phyloP scores from a whole-genome alignment of 805 yeast genomes.

The Lipomyces kockii region DNA sequence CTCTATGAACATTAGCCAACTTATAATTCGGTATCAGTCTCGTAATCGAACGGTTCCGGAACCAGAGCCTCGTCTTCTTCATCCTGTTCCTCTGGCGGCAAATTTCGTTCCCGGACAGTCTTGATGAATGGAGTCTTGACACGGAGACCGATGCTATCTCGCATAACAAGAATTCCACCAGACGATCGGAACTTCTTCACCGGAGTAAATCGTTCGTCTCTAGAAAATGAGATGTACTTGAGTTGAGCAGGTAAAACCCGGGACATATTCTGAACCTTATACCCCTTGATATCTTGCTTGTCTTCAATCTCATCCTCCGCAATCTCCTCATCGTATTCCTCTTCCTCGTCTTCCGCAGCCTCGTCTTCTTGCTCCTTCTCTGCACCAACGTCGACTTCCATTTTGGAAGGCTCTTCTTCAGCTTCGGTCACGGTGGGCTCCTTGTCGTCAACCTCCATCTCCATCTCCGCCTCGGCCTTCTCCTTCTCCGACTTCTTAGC shows the following conservation, averaged over 20 bases:
- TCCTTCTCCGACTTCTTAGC: conserved; percentile 69
- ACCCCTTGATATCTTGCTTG: conserved; percentile 67
- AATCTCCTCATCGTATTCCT: conserved; percentile 37
- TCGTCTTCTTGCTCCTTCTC: conserved; percentile 41
- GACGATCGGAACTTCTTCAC: conserved; percentile 59
- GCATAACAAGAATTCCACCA: conserved; percentile 72
- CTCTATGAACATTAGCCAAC: not conserved
- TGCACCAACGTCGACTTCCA: conserved; percentile 37
- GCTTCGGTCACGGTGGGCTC: conserved; percentile 30
- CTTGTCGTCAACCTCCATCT: conserved; percentile 50
- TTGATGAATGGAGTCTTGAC: conserved; percentile 56
- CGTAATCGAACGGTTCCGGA: conserved; percentile 50
- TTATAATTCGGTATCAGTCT: conserved; percentile 40
- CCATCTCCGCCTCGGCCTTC: conserved; percentile 47
- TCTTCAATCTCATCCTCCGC: conserved; percentile 46
- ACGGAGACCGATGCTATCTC: conserved; percentile 51
- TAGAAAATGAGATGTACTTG: conserved; percentile 75
- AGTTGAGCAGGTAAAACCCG: conserved; percentile 90
- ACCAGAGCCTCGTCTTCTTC: conserved; percentile 58
- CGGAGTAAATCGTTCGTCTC: conserved; percentile 78
- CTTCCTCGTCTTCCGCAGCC: conserved; percentile 47
- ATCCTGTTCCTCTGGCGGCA: conserved; percentile 72
- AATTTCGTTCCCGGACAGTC: conserved; percentile 85
- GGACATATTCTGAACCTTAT: conserved; percentile 74
- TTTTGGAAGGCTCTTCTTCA: conserved; percentile 34